Conservation (phyloP, 768 basidiomycete genomes). For the Neoboletus magnificus region DNA sequence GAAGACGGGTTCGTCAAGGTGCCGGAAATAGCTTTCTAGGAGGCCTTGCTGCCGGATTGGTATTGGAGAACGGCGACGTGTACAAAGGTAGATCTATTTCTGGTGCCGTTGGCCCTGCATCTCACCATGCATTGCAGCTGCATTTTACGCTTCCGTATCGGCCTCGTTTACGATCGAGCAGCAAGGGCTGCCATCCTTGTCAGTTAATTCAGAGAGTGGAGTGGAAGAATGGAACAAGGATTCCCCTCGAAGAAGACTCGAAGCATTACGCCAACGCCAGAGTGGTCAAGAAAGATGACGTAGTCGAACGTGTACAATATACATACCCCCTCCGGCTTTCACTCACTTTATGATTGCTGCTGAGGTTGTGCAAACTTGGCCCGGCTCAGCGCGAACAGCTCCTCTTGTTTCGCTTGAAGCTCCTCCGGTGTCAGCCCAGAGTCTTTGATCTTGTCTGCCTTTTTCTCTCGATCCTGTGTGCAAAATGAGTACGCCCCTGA, state of each 20-base stretch:
- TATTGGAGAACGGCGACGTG: constrained; percentile 53
- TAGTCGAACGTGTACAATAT: constrained; percentile 28
- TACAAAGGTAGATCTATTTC: constrained; percentile 51
- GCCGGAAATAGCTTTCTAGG: constrained; percentile 92
- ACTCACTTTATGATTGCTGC: constrained; percentile 30
- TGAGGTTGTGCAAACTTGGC: constrained; percentile 70
- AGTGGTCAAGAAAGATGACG: constrained; percentile 32
- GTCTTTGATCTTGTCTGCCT: constrained; percentile 83
- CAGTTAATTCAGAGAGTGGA: constrained; percentile 23
- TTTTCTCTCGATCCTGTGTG: constrained; percentile 81
- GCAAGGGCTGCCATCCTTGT: constrained; percentile 62
- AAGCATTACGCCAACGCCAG: constrained; percentile 45
- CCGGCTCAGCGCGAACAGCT: constrained; percentile 88
- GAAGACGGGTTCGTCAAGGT: constrained; percentile 40
- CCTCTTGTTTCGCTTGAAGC: constrained; percentile 81
- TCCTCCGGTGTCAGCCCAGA: constrained; percentile 92
- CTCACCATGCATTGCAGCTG: constrained; percentile 43
- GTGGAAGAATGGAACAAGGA: constrained; percentile 69
- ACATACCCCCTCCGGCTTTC: constrained; percentile 2
- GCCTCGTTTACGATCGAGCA: constrained; percentile 86
- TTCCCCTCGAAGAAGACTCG: constrained; percentile 54
- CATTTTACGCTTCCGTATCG: constrained; percentile 72
- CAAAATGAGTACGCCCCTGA: constrained; percentile 3
- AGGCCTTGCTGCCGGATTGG: constrained; percentile 73
- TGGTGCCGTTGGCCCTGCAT: constrained; percentile 1